phyloP scores from a whole-genome alignment of 1,284 basidiomycete species.

The Puccinia novopanici region DNA sequence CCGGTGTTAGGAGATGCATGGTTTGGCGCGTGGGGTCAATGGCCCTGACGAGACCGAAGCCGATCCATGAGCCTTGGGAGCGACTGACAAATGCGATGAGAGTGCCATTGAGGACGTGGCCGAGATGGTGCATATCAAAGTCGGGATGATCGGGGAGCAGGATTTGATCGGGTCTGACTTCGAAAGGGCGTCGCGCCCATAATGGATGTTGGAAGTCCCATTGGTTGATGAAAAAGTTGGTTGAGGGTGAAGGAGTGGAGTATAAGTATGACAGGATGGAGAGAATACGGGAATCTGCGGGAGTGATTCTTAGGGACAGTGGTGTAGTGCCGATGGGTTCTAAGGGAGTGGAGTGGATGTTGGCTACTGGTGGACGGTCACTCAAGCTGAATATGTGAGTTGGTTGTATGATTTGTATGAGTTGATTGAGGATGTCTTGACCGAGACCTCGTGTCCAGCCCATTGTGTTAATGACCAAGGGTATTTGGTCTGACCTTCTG shows the following conservation, averaged over 20 bases:
- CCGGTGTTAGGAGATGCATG: slow-evolving; percentile 35
- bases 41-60: slow-evolving; percentile 22
- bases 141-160: slow-evolving; percentile 29
- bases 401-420: slow-evolving; percentile 29
- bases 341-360: background rate
- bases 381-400: slow-evolving; percentile 31
- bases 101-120: slow-evolving; percentile 19
- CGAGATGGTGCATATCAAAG: slow-evolving; percentile 30
- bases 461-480: slow-evolving; percentile 48
- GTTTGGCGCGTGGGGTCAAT: background rate
- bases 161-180: background rate
- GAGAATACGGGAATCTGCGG: slow-evolving; percentile 26
- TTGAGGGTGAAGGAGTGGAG: background rate
- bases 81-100: slow-evolving; percentile 20
- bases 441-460: slow-evolving; percentile 46
- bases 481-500: slow-evolving; percentile 13
- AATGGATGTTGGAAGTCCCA: slow-evolving; percentile 20
- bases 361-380: background rate
- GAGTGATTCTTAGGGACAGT: slow-evolving; percentile 26
- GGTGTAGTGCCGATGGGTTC: slow-evolving; percentile 46
- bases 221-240: slow-evolving; percentile 10
- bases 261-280: slow-evolving; percentile 37
- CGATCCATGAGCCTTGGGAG: slow-evolving; percentile 6
- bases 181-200: slow-evolving; percentile 28
- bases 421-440: slow-evolving; percentile 33